Base-by-base conservation (phyloP, 2,329 filamentous ascomycete species). In the Claviceps sp. region DNA sequence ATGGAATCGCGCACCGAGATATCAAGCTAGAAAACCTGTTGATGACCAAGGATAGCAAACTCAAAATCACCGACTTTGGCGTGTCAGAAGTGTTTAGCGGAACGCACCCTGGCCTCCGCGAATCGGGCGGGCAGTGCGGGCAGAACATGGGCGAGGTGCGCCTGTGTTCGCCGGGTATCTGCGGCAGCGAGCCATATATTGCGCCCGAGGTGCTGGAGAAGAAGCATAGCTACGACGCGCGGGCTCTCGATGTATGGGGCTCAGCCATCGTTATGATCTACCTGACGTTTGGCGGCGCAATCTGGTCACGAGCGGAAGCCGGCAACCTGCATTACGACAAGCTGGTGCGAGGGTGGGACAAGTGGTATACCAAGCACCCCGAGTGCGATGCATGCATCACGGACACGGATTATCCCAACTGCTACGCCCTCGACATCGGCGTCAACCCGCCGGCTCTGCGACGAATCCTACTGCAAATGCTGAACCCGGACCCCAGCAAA, bases 31-130 rank as follows among this genome's bases (percentile, higher is more conserved):
- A 95, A 65, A 95, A 95, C 60, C 72, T 94, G 24, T 75, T 95
- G 36, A 76, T 95, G 54, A 85, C 82, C 47, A 82, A 81, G 59
- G 81, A 89, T 54, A 88, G 88, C 62, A 84, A 88, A 65, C 74
- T 95, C 52, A 95, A 95, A 70, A 90, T 95, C 54, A 89, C 88
- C 48, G 89, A 95, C 65, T 95, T 95, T 69, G 89, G 89, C 50
- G 87, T 91, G 14, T 89, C 87, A 0, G 87, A 93, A 63, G 85
- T 94, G 18, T 95, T 95, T 63, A 80, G 77, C 51, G 89, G 88
- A 41, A 82, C 83, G 49, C 88, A 94, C 65, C 89, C 88, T 0
- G 89, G 88, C 34, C 70, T 89, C 42, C 77, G 85, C 54, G 80
- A 84, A 60, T 78, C 85, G 13, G 81, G 81, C 49, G 85, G 86